Evolutionary conservation across 2,329 filamentous ascomycete species (phyloP).

Genomic region (Magnaporthiopsis poae): DNA sequence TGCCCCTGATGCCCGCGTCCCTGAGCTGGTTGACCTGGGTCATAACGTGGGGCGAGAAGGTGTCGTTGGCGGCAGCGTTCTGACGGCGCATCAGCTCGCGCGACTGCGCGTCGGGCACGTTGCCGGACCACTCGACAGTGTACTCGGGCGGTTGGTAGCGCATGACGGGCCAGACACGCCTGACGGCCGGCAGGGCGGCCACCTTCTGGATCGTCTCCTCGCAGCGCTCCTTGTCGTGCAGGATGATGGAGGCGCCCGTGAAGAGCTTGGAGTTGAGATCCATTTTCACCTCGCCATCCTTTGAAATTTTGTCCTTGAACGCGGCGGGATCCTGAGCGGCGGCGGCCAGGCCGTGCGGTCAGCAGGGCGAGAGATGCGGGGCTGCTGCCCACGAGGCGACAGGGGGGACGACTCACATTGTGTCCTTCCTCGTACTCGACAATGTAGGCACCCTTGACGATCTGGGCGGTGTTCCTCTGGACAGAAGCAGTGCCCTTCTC

Average conservation of each 20-base stretch:
- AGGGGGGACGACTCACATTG: slow-evolving; percentile 25
- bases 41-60: slow-evolving; percentile 43
- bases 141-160: slow-evolving; percentile 34
- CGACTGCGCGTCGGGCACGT: slow-evolving; percentile 18
- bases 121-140: slow-evolving; percentile 34
- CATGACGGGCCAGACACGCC: slow-evolving; percentile 38
- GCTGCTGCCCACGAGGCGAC: not conserved
- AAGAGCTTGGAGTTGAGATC: slow-evolving; percentile 42
- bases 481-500: slow-evolving; percentile 6
- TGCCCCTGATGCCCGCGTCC: slow-evolving; percentile 37
- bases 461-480: slow-evolving; percentile 2
- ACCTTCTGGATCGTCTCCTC: slow-evolving; percentile 33
- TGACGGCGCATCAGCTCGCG: slow-evolving; percentile 7
- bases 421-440: slow-evolving; percentile 40
- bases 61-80: slow-evolving; percentile 23
- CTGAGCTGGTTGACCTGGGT: slow-evolving; percentile 46
- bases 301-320: slow-evolving; percentile 27
- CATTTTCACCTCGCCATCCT: slow-evolving; percentile 35
- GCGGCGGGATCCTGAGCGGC: slow-evolving; percentile 28
- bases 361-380: not conserved
- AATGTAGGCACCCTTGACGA: slow-evolving; percentile 40
- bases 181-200: slow-evolving; percentile 33
- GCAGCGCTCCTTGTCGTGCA: slow-evolving; percentile 36
- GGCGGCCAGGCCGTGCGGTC: slow-evolving; percentile 1
- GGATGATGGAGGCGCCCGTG: slow-evolving; percentile 44